Conservation (phyloP, 768 basidiomycete genomes). For the Sporobolomyces roseus region DNA sequence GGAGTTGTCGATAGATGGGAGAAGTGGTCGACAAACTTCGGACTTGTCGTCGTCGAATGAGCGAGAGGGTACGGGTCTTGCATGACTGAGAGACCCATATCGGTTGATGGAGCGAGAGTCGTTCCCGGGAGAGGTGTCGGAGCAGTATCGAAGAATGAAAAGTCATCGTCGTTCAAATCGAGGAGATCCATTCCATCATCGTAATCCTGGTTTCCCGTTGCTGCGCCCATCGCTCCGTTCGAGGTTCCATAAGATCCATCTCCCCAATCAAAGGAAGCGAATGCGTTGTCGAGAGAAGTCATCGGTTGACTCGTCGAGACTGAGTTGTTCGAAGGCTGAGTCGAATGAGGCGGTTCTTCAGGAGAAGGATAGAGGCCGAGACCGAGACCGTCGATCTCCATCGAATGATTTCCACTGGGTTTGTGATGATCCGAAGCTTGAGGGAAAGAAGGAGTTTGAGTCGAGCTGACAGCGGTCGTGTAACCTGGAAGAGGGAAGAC, state of each 20-base stretch:
- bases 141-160: constrained; percentile 39
- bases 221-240: background rate
- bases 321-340: background rate
- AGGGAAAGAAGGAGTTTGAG: too few relatives aligned
- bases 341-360: background rate
- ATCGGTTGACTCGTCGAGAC: background rate
- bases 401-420: background rate
- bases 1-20: constrained; percentile 18
- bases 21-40: constrained; percentile 34
- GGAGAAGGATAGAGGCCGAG: constrained; percentile 30
- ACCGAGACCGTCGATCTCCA: constrained; percentile 15
- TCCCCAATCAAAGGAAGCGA: constrained; percentile 36
- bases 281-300: constrained; percentile 28
- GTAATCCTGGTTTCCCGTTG: background rate
- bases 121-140: background rate
- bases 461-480: too few relatives aligned
- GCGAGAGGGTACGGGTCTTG: background rate
- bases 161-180: constrained; percentile 40
- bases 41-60: constrained; percentile 11
- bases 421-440: background rate
- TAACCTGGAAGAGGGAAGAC: background rate
- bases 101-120: constrained; percentile 4
- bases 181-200: constrained; percentile 36
- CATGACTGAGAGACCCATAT: background rate
- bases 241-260: constrained; percentile 26